Evolutionary conservation across 306 rosid genomes (phyloP).

Genomic region (Trifolium subterraneum): DNA sequence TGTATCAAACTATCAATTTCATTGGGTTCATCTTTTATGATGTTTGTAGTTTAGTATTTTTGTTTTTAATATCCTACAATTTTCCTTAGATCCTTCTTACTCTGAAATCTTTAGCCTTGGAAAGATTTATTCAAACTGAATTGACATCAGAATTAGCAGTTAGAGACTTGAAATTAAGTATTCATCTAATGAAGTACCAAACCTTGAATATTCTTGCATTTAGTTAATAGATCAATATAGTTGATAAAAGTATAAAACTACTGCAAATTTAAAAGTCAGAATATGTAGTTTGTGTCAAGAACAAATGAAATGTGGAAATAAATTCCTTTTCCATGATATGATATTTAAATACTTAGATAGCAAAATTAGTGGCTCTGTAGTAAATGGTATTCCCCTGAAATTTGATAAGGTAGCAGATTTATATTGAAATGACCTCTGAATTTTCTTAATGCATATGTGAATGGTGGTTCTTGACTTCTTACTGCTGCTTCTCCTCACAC

Average conservation of each 20-base stretch:
- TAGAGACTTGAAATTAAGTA: slow-evolving; percentile 6
- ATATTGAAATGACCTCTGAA: slow-evolving; percentile 15
- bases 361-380: slow-evolving; percentile 11
- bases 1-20: not conserved
- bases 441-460: slow-evolving; percentile 26
- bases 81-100: slow-evolving; percentile 26
- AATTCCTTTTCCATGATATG: slow-evolving; percentile 7
- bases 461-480: slow-evolving; percentile 33
- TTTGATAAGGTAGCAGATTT: slow-evolving; percentile 17
- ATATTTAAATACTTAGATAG: slow-evolving; percentile 14
- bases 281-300: slow-evolving; percentile 9
- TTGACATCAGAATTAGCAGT: slow-evolving; percentile 10
- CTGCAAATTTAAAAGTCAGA: slow-evolving; percentile 27
- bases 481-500: slow-evolving; percentile 23
- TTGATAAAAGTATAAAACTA: slow-evolving; percentile 27
- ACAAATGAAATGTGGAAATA: slow-evolving; percentile 17
- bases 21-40: not conserved
- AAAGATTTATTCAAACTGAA: slow-evolving; percentile 22
- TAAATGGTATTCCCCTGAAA: slow-evolving; percentile 24
- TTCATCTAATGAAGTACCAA: slow-evolving; percentile 12
- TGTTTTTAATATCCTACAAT: slow-evolving; percentile 8
- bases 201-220: slow-evolving; percentile 26
- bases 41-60: slow-evolving; percentile 6
- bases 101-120: slow-evolving; percentile 7
- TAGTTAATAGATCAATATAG: slow-evolving; percentile 11